phyloP scores from a whole-genome alignment of 1,139 yeast genomes.

The Candida glucosophila region DNA sequence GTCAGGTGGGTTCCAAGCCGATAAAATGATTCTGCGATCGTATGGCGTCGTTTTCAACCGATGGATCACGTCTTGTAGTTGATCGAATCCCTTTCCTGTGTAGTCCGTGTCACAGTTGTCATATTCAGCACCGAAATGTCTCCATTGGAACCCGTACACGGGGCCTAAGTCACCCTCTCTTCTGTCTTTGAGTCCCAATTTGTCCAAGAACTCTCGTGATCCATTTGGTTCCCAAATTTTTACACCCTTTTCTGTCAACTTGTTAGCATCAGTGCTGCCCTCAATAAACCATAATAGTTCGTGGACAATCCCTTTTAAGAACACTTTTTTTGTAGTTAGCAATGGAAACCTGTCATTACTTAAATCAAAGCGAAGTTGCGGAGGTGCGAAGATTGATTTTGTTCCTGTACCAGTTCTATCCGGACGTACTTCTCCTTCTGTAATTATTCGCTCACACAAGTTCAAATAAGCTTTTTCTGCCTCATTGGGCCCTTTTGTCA shows the following conservation, averaged over 20 bases:
- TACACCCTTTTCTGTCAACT: conserved; percentile 72
- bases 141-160: conserved; percentile 98
- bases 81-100: conserved; percentile 83
- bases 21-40: conserved; percentile 86
- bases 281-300: conserved; percentile 89
- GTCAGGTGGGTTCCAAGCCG: conserved; percentile 99
- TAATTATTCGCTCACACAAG: conserved; percentile 66
- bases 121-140: conserved; percentile 95
- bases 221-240: conserved; percentile 99
- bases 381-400: conserved; percentile 83
- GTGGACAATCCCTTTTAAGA: conserved; percentile 78
- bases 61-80: conserved; percentile 68
- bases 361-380: conserved; percentile 79
- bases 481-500: conserved; percentile 21
- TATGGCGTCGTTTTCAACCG: conserved; percentile 82
- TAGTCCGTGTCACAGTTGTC: conserved; percentile 81
- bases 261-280: conserved; percentile 84
- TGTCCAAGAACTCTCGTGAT: conserved; percentile 83
- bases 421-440: conserved; percentile 81
- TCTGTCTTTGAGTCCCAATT: conserved; percentile 69
- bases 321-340: conserved; percentile 87
- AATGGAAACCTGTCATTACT: conserved; percentile 72
- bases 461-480: conserved; percentile 86
- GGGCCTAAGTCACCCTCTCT: conserved; percentile 96
- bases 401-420: conserved; percentile 99